Evolutionary conservation across 352 stramenopile species (phyloP), one percentile per base, ranked within the genome.

Genomic region (Globisporangium canariense): DNA sequence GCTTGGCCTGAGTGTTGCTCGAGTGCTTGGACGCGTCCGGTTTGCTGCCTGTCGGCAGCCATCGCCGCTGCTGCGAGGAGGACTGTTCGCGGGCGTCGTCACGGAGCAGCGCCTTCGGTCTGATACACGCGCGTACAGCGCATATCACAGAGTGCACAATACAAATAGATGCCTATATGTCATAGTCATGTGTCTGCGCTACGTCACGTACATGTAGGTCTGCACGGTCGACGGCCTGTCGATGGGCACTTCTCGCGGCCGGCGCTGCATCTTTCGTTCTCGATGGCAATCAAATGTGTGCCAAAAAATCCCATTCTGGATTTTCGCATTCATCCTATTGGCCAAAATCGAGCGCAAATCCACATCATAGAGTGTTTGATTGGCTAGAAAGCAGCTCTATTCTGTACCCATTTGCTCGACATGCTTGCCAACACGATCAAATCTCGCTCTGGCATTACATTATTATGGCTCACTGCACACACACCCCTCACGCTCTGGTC

Each of bases 21-120:
- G 65, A 66, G 57, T 90, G 81, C 68, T 89, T 90, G 41, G 81
- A 90, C 11, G 75, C 62, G 18, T 78, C 77, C 2, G 79, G 76
- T 34, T 58, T 72, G 32, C 65, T 69, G 46, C 86, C 81, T 14
- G 70, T 86, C 20, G 79, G 81, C 52, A 90, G 65, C 81, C 79
- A 90, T 16, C 71, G 67, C 0, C 65, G 55, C 2, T 45, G 45
- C 16, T 47, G 45, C 16, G 58, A 22, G 20, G 55, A 22, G 4
- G 22, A 30, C 53, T n/a, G 32, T 1, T 66, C 32, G 4, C 16
- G 62, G 4, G 83, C 72, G 25, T 79, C 62, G 60, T 67, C n/a
- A 40, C 67, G 59, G 61, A 81, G 47, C 40, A 81, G 50, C 52
- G 55, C 65, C 6, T 67, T 58, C 13, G 74, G 74, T 22, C 71